These are phyloP conservation scores for Sphagnum magellanicum DNA, from an alignment of 228 moss, liverwort and hornwort genomes.

Conservation along the genomic window DNA sequence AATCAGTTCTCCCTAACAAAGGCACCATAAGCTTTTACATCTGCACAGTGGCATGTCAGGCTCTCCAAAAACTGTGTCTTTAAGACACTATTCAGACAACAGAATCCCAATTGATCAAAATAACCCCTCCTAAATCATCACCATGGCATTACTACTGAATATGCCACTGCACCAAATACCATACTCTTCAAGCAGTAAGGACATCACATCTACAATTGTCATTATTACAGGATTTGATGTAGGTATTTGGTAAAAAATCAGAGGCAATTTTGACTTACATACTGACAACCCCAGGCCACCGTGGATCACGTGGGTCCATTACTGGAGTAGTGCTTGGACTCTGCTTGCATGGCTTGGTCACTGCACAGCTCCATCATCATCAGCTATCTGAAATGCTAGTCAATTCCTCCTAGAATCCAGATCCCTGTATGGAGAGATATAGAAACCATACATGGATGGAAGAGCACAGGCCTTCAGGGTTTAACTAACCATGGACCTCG, in stretches of 20 bases:
- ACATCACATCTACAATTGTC: too few species aligned
- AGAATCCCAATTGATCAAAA: background rate
- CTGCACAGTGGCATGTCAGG: background rate
- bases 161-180: too few species aligned
- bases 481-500: conserved; percentile 71
- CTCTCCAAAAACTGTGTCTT: too few species aligned
- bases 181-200: too few species aligned
- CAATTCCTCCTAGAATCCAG: background rate
- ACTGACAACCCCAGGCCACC: background rate
- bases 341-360: background rate
- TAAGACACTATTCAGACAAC: background rate
- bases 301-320: conserved; percentile 1
- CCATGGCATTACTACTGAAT: too few species aligned
- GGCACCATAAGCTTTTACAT: background rate
- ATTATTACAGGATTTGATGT: background rate
- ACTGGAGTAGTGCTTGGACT: background rate
- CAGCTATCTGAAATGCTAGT: background rate
- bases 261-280: background rate
- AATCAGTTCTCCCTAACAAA: background rate
- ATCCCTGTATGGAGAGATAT: background rate
- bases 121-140: background rate
- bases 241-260: background rate
- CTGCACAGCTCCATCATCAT: background rate
- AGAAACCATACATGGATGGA: background rate
- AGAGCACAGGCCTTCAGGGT: background rate